phyloP scores from a whole-genome alignment of 163 green algal genomes.

The Scenedesmus sp. region DNA sequence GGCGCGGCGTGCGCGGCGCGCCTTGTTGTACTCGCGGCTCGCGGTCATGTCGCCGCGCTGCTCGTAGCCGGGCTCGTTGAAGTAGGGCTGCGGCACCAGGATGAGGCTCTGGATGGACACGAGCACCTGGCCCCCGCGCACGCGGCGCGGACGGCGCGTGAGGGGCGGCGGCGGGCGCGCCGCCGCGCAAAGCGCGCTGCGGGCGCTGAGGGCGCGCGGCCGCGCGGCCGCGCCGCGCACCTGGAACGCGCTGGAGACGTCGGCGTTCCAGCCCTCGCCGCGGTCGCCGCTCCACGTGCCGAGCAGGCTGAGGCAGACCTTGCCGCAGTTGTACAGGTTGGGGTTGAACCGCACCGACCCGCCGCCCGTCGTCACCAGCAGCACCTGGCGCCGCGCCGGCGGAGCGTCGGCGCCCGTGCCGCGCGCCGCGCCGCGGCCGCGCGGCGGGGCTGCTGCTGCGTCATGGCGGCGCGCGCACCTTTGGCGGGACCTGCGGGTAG shows the following conservation, averaged over 20 bases:
- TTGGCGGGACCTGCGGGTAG: constrained; percentile 70
- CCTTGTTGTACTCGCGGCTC: constrained; percentile 62
- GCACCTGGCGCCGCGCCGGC: too few species aligned
- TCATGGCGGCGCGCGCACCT: constrained; percentile 33
- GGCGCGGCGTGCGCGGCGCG: too few species aligned
- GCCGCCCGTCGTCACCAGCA: constrained; percentile 76
- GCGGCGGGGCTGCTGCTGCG: background rate
- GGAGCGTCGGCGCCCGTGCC: too few species aligned
- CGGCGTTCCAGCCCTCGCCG: constrained; percentile 76
- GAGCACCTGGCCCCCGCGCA: constrained; percentile 92
- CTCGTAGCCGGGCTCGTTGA: constrained; percentile 82
- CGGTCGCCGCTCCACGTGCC: constrained; percentile 80
- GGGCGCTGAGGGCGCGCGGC: too few species aligned
- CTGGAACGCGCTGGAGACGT: constrained; percentile 69
- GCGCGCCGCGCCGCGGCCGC: too few species aligned
- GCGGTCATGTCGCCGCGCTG: constrained; percentile 38
- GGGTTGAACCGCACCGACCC: constrained; percentile 76
- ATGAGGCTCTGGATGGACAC: constrained; percentile 93
- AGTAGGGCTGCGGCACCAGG: constrained; percentile 89
- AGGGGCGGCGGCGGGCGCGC: too few species aligned
- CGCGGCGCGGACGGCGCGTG: too few species aligned
- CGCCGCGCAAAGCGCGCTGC: too few species aligned
- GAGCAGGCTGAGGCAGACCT: constrained; percentile 89
- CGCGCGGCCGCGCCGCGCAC: too few species aligned
- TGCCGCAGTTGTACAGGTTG: constrained; percentile 60